Percentiles rank a stretch among this genome's conserved stretches.
Evolutionary conservation across 345 rosid species (phyloP).

Genomic region (Rhizophora mangle): DNA sequence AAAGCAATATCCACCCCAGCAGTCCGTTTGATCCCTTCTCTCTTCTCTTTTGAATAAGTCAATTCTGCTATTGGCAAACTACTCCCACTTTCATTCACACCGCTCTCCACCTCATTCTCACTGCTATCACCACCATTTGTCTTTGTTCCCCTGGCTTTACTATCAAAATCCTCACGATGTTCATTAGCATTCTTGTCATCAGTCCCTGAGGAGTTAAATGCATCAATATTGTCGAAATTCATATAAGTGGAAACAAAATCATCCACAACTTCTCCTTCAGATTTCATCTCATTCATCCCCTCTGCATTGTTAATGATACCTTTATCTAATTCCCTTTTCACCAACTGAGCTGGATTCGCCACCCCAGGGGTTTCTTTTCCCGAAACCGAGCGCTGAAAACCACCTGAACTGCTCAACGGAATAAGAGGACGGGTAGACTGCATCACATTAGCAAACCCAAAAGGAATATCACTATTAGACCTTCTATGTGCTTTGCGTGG

Average conservation of each 20-base stretch:
- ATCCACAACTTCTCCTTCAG: constrained; percentile 78
- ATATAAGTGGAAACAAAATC: constrained; percentile 90
- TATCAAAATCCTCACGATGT: constrained; percentile 80
- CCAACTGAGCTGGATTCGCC: constrained; percentile 42
- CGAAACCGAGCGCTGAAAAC: constrained; percentile 43
- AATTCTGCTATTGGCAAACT: constrained; percentile 37
- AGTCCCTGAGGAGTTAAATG: constrained; percentile 68
- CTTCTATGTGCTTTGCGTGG: constrained; percentile 84
- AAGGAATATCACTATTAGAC: constrained; percentile 85
- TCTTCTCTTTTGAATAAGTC: constrained; percentile 48
- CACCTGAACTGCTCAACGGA: constrained; percentile 45
- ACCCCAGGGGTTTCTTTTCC: constrained; percentile 41
- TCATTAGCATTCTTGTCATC: constrained; percentile 67
- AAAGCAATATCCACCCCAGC: constrained; percentile 78
- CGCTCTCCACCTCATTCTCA: constrained; percentile 91
- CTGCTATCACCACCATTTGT: constrained; percentile 80
- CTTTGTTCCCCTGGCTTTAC: constrained; percentile 87
- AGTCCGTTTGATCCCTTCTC: constrained; percentile 73
- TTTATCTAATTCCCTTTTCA: constrained; percentile 62
- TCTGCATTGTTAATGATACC: constrained; percentile 41
- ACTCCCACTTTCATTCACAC: constrained; percentile 65
- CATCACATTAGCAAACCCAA: constrained; percentile 50
- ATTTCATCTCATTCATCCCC: constrained; percentile 71
- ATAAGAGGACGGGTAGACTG: constrained; percentile 60
- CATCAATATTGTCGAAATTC: constrained; percentile 89